Conservation (phyloP, 495 filamentous ascomycete species). For the Neurospora hispaniola region DNA sequence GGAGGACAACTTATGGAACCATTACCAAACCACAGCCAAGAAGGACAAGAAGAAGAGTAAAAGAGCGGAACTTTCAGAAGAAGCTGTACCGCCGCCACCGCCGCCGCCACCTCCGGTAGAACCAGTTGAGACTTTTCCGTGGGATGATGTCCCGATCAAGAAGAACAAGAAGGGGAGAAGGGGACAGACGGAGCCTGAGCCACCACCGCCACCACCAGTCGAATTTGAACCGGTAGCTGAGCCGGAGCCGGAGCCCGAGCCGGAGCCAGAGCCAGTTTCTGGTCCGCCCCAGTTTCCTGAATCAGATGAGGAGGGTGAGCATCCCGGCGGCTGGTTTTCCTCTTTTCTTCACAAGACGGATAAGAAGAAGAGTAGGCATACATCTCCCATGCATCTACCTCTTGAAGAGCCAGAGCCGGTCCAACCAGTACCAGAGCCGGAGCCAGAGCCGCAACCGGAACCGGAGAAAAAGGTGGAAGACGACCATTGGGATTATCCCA, state of each 20-base stretch:
- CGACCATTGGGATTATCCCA: conserved; percentile 9
- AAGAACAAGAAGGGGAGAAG: conserved; percentile 15
- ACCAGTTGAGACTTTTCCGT: not conserved
- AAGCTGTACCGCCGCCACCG: not conserved
- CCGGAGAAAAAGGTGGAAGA: conserved; percentile 22
- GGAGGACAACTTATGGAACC: conserved; percentile 12
- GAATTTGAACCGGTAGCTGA: conserved; percentile 16
- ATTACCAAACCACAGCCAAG: not conserved
- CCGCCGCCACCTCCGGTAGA: not conserved
- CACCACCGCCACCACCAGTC: conserved; percentile 10
- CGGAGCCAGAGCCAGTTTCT: conserved; percentile 10
- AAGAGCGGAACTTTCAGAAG: not conserved
- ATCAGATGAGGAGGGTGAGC: conserved; percentile 3
- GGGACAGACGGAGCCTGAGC: conserved; percentile 7
- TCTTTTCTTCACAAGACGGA: conserved; percentile 14
- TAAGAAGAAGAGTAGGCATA: conserved; percentile 22
- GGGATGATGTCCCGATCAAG: not conserved
- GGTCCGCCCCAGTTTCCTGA: not conserved
- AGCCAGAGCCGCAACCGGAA: conserved; percentile 7
- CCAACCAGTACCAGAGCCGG: conserved; percentile 7
- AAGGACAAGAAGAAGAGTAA: conserved; percentile 12
- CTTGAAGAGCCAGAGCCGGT: conserved; percentile 7
- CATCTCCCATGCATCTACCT: not conserved
- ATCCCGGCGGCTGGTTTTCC: conserved; percentile 4
- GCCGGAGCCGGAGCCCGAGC: conserved; percentile 15